Evolutionary conservation across 768 basidiomycete species (phyloP), one percentile per base, ranked within the genome.

Genomic region (Tulasnella sp.): DNA sequence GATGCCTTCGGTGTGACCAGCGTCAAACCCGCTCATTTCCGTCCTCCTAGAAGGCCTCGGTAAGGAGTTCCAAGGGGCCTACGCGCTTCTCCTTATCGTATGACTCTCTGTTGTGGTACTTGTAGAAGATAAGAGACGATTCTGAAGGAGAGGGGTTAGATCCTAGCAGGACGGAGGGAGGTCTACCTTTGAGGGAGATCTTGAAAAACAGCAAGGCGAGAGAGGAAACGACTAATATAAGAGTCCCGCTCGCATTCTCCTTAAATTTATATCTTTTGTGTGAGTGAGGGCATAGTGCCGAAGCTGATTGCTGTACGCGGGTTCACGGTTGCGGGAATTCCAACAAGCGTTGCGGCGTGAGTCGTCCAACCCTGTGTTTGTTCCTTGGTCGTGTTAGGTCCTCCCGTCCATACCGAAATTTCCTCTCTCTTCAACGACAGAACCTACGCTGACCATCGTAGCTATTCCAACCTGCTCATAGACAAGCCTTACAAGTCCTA

Each of bases 301-400:
- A 54, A 6, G 16, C 48, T 50, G 18, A 20, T n/a, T n/a, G 54
- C 22, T 22, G 7, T 54, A 24, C n/a, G 12, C 7, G 6, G 24
- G 54, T n/a, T 6, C 11, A n/a, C 54, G 1, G 24, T n/a, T 54
- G 54, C 24, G 54, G 54, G 54, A 54, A 54, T 54, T 54, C 24
- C 12, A n/a, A 7, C 34, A 14, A 28, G 37, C 37, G 37, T 37
- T 37, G 37, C 37, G 20, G 74, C 40, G 74, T 40, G 74, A 50
- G 74, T 75, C 41, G 74, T 44, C 44, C 46, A 37, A 74, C 73
- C 73, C 41, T 75, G 42, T 37, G 64, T 31, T 69, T 37, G 34
- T 28, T 69, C 31, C 34, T 14, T n/a, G 34, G 1, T 34, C 64
- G 46, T 54, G 54, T 54, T n/a, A n/a, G 54, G 50, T 9, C 48